Evolutionary conservation across 129 eudicot genomes (phyloP), one percentile per base, ranked within the genome.

Genomic region (Artemisia argyi): DNA sequence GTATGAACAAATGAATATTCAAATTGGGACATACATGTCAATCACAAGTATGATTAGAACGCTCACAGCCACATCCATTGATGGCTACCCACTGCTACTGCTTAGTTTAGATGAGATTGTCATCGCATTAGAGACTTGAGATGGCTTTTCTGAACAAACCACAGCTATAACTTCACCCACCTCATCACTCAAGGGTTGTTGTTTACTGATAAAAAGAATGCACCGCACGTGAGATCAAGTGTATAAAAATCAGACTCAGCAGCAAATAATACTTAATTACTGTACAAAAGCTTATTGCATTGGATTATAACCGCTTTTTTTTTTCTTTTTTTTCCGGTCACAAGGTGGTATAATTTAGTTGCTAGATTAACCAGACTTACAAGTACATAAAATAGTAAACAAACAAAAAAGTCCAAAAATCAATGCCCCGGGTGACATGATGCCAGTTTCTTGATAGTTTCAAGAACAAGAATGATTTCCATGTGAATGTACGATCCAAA

Each of bases 61-160:
- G 85, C 99, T 94, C 74, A 90, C 97, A 77, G 99, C 96, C 82
- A 90, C 99, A 78, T 94, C 99, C 95, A 90, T 83, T 48, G 99
- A 86, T 35, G 99, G 99, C 79, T 76, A 90, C 65, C 97, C 90
- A 77, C 91, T 83, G 66, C 85, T 82, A 79, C 82, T 90, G 54
- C 84, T 86, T 70, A 94, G 73, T 82, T 86, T 88, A 30, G 96
- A 86, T 7, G 97, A 90, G 59, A 90, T 62, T 15, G 94, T 88
- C 88, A 78, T 81, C 60, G 58, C 61, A 83, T 86, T 82, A 24
- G 89, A 44, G 73, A 57, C 83, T 64, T 85, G 83, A 24, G 87
- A 66, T 19, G 88, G 83, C 1, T 91, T 60, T 85, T 88, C 97
- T 71, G 96, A 81, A 76, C 98, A 92, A 68, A 87, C 98, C 51